A percentile compares a stretch with the other conserved stretches of the same genome.
phyloP scores from a whole-genome alignment of 2,329 filamentous ascomycete species.

The Didymella pomorum region DNA sequence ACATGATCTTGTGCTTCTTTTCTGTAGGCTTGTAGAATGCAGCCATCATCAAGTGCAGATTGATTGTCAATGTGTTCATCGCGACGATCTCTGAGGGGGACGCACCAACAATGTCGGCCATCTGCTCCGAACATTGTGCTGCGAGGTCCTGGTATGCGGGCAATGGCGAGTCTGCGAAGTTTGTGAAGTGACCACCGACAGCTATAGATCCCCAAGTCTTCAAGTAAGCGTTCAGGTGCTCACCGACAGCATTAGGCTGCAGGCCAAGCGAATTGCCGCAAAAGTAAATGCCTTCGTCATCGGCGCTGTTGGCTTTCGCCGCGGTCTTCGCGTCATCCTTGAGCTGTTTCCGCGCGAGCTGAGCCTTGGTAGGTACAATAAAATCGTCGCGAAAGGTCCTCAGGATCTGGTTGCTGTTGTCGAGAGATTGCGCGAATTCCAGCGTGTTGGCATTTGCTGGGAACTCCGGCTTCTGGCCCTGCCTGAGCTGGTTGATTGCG shows the following conservation, averaged over 20 bases:
- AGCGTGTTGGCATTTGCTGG: constrained; percentile 33
- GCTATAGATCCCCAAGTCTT: constrained; percentile 84
- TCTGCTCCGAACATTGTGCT: constrained; percentile 72
- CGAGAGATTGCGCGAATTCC: constrained; percentile 40
- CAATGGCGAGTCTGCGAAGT: constrained; percentile 72
- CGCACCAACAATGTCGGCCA: constrained; percentile 78
- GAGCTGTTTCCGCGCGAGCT: constrained; percentile 69
- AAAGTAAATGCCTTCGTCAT: constrained; percentile 72
- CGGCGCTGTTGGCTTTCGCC: constrained; percentile 40
- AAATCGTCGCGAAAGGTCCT: constrained; percentile 69
- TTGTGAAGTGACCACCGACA: constrained; percentile 81
- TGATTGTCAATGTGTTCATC: constrained; percentile 86
- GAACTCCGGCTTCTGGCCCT: constrained; percentile 42
- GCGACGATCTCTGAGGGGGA: constrained; percentile 76
- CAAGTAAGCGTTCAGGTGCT: constrained; percentile 75
- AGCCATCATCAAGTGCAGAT: constrained; percentile 83
- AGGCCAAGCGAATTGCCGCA: constrained; percentile 89
- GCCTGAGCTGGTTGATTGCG: constrained; percentile 39
- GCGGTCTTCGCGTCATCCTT: constrained; percentile 44
- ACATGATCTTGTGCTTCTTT: constrained; percentile 76
- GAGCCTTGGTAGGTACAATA: constrained; percentile 75
- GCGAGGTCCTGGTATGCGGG: constrained; percentile 80
- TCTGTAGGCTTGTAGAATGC: constrained; percentile 79
- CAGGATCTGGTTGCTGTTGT: constrained; percentile 46
- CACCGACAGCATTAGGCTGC: constrained; percentile 73